Evolutionary conservation across 345 rosid genomes (phyloP), one percentile per base, ranked within the genome.

Genomic region (Anacardium occidentale): DNA sequence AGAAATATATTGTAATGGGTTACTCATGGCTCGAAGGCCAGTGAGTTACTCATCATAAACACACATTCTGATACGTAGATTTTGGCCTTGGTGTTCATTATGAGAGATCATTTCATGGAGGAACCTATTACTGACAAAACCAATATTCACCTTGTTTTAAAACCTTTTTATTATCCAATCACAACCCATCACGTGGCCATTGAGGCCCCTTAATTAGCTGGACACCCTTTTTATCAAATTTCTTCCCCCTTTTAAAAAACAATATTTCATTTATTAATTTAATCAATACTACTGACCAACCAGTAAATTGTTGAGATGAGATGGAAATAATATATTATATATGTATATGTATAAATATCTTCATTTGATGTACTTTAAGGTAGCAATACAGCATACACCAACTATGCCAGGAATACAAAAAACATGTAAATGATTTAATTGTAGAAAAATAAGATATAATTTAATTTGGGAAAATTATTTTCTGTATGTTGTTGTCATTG

Each of bases 101-200:
- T 67, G 66, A 25, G 21, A 44, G 51, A 56, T 17, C 34, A 64
- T 75, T 34, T 34, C 53, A 37, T 77, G 77, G 77, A 64, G 82
- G 80, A 65, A 70, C 67, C 76, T 58, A 25, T 71, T 71, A 78
- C 77, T 54, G 69, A 70, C 69, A 74, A 78, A 76, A 57, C 66
- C 76, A 73, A 78, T 68, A 75, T 37, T 53, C 76, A 68, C 55
- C 17, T n/a, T 37, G 9, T 37, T 52, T 56, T 26, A 42, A 20
- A 32, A 47, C 73, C 40, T 78, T 73, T 48, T 13, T 48, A 21
- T 59, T 22, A 66, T 54, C 75, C 70, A 53, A 48, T 57, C n/a
- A 56, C 53, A 66, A 53, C 47, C 22, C 61, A 51, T 64, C 56
- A 44, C n/a, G 67, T 77, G 73, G 26, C 67, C 55, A 18, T 75